Conservation (phyloP, 495 filamentous ascomycete species). For the Saxophila tyrrhenica region DNA sequence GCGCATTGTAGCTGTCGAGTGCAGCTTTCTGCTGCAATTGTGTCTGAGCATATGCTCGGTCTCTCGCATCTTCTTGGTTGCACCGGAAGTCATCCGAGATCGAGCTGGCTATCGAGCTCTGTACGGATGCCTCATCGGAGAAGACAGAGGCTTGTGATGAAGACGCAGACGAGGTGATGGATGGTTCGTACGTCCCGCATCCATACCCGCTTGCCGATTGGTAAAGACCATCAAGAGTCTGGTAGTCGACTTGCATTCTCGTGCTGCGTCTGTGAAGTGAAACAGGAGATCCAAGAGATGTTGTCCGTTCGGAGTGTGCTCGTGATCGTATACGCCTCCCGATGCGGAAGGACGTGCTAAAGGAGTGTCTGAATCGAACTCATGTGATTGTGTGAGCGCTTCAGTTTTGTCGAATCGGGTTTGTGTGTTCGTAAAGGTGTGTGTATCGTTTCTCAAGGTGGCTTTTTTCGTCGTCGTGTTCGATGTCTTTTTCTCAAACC, state of each 20-base stretch:
- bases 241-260: constrained; percentile 3
- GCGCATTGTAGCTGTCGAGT: background rate
- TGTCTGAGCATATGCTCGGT: constrained; percentile 8
- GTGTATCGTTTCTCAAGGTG: background rate
- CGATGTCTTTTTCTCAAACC: background rate
- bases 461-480: background rate
- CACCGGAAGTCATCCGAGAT: constrained; percentile 15
- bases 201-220: background rate
- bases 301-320: constrained; percentile 5
- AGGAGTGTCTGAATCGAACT: background rate
- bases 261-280: constrained; percentile 1
- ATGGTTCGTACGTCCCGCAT: constrained; percentile 16
- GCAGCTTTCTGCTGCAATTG: constrained; percentile 3
- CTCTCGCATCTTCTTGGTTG: constrained; percentile 13
- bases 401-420: background rate
- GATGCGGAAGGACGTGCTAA: constrained; percentile 9
- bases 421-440: background rate
- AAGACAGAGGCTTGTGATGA: constrained; percentile 22
- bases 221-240: constrained; percentile 5
- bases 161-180: constrained; percentile 18
- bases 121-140: constrained; percentile 12
- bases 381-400: constrained; percentile 5
- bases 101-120: constrained; percentile 19
- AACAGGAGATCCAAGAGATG: constrained; percentile 6
- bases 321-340: constrained; percentile 10